phyloP scores from a whole-genome alignment of 352 stramenopile species.

The Phytopythium chamaehyphon region DNA sequence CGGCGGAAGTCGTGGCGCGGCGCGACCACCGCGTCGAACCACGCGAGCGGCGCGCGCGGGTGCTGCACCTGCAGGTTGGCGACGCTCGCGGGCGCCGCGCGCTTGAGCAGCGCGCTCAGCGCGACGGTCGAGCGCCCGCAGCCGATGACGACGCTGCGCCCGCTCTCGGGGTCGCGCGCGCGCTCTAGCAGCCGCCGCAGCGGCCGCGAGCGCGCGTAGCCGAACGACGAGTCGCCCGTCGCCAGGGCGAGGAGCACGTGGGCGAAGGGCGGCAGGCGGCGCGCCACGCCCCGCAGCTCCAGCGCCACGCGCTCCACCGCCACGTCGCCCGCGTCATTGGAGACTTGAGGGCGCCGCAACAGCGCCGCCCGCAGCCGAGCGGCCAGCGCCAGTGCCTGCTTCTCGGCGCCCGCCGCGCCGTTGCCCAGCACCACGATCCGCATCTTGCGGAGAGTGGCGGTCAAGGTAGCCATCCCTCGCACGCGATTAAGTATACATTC shows the following conservation, averaged over 20 bases:
- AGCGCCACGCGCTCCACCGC: constrained; percentile 29
- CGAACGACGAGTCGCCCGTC: constrained; percentile 40
- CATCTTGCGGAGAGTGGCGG: constrained; percentile 6
- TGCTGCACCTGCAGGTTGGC: constrained; percentile 82
- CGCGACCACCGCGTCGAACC: constrained; percentile 60
- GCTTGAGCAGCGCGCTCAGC: constrained; percentile 54
- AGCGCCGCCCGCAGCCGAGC: constrained; percentile 24
- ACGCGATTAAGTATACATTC: background rate
- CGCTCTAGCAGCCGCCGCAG: constrained; percentile 3
- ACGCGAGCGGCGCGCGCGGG: constrained; percentile 40
- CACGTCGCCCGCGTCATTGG: background rate
- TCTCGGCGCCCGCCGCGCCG: constrained; percentile 66
- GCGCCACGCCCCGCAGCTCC: constrained; percentile 17
- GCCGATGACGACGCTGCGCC: constrained; percentile 52
- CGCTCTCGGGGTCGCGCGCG: background rate
- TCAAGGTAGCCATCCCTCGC: background rate
- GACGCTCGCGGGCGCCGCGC: constrained; percentile 8
- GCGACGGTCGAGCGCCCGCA: constrained; percentile 64
- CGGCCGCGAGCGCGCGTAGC: constrained; percentile 22
- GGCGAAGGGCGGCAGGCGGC: constrained; percentile 33
- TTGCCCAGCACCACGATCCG: constrained; percentile 67
- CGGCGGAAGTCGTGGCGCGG: constrained; percentile 50
- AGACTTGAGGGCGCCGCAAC: background rate
- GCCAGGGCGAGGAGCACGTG: constrained; percentile 34
- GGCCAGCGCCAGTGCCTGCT: constrained; percentile 61